Evolutionary conservation across 805 yeast genomes (phyloP).

Genomic region (Torulaspora gathmanii): DNA sequence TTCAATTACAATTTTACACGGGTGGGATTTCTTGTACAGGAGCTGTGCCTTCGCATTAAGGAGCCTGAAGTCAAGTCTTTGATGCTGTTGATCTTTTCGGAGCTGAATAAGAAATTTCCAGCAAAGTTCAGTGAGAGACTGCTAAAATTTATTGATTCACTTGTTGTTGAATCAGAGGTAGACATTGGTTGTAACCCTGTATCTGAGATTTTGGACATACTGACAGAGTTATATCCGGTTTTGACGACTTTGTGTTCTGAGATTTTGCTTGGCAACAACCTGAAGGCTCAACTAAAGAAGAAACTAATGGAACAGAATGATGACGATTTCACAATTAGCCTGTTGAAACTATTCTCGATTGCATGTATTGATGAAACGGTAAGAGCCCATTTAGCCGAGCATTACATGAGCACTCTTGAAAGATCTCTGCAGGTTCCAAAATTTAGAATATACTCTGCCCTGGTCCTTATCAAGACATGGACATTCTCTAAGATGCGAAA

Average conservation of each 20-base stretch:
- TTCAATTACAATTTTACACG: conserved; percentile 27
- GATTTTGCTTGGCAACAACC: conserved; percentile 28
- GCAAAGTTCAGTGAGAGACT: conserved; percentile 20
- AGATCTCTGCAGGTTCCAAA: conserved; percentile 32
- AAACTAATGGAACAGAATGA: conserved; percentile 18
- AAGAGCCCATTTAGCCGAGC: conserved; percentile 44
- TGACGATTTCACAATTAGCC: conserved; percentile 20
- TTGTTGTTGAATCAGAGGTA: conserved; percentile 27
- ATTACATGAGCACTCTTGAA: conserved; percentile 42
- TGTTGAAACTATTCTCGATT: conserved; percentile 39
- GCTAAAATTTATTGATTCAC: conserved; percentile 17
- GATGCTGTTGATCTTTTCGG: conserved; percentile 21
- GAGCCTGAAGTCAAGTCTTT: conserved; percentile 22
- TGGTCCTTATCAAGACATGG: conserved; percentile 57
- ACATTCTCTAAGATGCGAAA: conserved; percentile 40
- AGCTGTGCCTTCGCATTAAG: conserved; percentile 20
- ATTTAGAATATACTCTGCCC: conserved; percentile 37
- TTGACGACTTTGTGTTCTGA: conserved; percentile 28
- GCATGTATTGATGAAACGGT: conserved; percentile 51
- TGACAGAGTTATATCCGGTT: conserved; percentile 30
- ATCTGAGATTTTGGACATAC: conserved; percentile 17
- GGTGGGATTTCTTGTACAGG: conserved; percentile 25
- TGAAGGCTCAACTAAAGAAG: conserved; percentile 27
- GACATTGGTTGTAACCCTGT: conserved; percentile 25
- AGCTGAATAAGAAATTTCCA: conserved; percentile 16